Base-by-base conservation (phyloP, 176 grass and related monocot genomes). In the Tuctoria greenei region DNA sequence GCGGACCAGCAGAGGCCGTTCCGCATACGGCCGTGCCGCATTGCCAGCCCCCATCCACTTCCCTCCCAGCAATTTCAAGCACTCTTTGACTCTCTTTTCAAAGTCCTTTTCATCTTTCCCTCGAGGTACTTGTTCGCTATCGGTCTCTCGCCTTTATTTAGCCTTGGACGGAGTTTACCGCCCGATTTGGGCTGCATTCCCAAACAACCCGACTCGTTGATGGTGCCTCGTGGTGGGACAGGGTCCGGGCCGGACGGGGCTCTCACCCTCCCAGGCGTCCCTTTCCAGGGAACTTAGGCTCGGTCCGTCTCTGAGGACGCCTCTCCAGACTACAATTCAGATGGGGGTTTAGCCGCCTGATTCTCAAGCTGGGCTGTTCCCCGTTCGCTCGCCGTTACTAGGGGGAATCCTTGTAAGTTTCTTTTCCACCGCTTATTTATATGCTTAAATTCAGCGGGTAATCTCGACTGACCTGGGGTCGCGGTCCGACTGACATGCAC, bases 71-170 rank as follows among this genome's bases (percentile, higher is more conserved):
- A 85, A 85, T 85, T 89, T 89, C 82, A 89, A 79, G 87, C 73
- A 90, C 78, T 90, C 78, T 89, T 89, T 89, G 78, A 85, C 87
- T 89, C 87, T 89, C 87, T 85, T 89, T 85, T 85, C 87, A 90
- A 90, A 86, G 87, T 90, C 83, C 78, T 90, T 90, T 83, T 90
- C 79, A 90, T 90, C 83, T 90, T 90, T 86, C 74, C 74, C 79
- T 86, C 45, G 74, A 56, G 79, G 69, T 90, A 90, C 88, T 86
- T 90, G 88, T 90, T 86, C 64, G 70, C 70, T 86, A 86, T 86
- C 79, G 84, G 79, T 86, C 88, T 90, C 83, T 86, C 79, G 61
- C 83, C 79, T 20, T 52, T 87, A 91, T 91, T 84, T 81, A 71
- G 79, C 84, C 83, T 81, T 91, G 72, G 80, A 84, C 84, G 50